Evolutionary conservation across 2,329 filamentous ascomycete genomes (phyloP).

Genomic region (Fusarium setosum): DNA sequence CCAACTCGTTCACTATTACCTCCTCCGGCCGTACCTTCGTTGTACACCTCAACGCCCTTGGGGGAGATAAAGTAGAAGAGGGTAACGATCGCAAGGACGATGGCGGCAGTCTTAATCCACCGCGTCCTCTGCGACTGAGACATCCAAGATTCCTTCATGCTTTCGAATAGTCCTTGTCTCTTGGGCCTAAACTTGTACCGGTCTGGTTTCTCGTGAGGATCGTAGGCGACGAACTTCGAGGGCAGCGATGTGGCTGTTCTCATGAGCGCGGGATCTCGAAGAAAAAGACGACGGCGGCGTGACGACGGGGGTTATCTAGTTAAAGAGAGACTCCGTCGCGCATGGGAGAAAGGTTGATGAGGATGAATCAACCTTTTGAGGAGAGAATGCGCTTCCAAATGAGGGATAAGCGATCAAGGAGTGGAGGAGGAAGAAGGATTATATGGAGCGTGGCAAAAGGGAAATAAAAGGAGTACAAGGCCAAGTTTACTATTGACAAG

Average conservation of each 20-base stretch:
- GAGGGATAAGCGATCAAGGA: constrained; percentile 9
- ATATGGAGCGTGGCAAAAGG: constrained; percentile 31
- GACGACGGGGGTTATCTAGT: constrained; percentile 19
- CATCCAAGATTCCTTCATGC: constrained; percentile 68
- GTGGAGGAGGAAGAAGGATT: constrained; percentile 4
- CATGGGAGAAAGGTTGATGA: constrained; percentile 23
- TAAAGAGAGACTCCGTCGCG: constrained; percentile 43
- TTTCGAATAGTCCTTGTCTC: constrained; percentile 62
- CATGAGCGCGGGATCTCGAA: constrained; percentile 57
- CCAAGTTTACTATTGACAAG: constrained; percentile 18
- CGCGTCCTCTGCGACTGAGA: constrained; percentile 73
- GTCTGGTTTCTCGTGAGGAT: constrained; percentile 73
- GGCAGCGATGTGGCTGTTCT: constrained; percentile 73
- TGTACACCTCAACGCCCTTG: constrained; percentile 65
- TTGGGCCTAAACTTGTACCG: constrained; percentile 65
- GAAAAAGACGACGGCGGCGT: constrained; percentile 20
- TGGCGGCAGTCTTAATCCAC: constrained; percentile 73
- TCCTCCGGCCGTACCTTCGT: constrained; percentile 51
- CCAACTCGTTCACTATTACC: constrained; percentile 20
- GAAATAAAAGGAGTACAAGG: constrained; percentile 24
- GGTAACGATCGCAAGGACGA: constrained; percentile 69
- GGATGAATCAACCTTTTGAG: constrained; percentile 10
- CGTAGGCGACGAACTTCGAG: constrained; percentile 68
- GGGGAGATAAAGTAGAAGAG: constrained; percentile 74
- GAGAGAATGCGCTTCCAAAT: constrained; percentile 7